Evolutionary conservation across 2,329 filamentous ascomycete species (phyloP).

Genomic region (Sclerotinia borealis): DNA sequence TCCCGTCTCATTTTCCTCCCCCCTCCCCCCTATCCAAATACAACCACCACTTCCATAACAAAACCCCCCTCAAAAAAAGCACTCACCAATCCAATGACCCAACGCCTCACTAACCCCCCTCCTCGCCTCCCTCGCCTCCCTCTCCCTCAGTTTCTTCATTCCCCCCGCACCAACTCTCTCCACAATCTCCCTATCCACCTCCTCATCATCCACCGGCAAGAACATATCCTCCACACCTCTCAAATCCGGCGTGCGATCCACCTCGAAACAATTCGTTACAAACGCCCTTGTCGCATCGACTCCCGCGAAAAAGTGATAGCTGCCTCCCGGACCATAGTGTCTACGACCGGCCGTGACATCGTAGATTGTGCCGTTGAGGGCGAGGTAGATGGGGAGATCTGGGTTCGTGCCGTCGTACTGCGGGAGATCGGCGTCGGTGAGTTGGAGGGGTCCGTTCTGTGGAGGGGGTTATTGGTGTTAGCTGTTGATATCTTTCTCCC

Average conservation of each 20-base stretch:
- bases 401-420: constrained; percentile 73
- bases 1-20: constrained; percentile 51
- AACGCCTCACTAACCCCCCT: constrained; percentile 61
- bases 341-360: constrained; percentile 66
- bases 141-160: constrained; percentile 47
- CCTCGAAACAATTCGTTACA: constrained; percentile 83
- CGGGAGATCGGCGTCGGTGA: constrained; percentile 70
- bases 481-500: neutral
- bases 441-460: constrained; percentile 53
- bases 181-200: constrained; percentile 45
- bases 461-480: neutral
- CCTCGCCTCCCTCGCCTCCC: constrained; percentile 60
- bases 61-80: neutral
- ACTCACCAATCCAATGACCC: constrained; percentile 54
- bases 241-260: constrained; percentile 75
- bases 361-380: constrained; percentile 82
- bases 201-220: constrained; percentile 56
- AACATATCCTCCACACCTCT: constrained; percentile 85
- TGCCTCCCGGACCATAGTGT: constrained; percentile 77
- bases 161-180: constrained; percentile 42
- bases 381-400: constrained; percentile 76
- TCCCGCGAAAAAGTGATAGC: constrained; percentile 82
- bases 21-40: constrained; percentile 42
- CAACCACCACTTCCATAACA: constrained; percentile 36
- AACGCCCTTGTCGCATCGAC: constrained; percentile 82